These are phyloP conservation scores for Ceratocystis smalleyi DNA, from an alignment of 2,329 filamentous ascomycete species.

Conservation along the genomic window DNA sequence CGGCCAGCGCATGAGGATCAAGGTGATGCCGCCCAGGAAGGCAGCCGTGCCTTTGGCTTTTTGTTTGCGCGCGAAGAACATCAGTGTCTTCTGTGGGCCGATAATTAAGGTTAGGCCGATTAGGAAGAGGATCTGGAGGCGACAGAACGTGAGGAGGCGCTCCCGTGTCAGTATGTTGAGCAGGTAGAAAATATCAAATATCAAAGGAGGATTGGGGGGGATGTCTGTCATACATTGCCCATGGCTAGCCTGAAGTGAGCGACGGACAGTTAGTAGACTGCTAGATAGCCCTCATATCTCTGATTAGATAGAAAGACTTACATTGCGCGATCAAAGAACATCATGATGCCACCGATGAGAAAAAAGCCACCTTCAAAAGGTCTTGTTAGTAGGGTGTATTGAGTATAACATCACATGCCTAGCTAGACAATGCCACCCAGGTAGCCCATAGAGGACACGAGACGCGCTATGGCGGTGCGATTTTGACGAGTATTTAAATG, in stretches of 20 bases:
- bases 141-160: constrained; percentile 16
- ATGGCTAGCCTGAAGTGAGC: constrained; percentile 59
- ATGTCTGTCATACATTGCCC: constrained; percentile 60
- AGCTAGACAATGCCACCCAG: not conserved
- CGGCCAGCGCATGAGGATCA: constrained; percentile 84
- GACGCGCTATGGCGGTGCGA: not conserved
- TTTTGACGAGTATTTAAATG: not conserved
- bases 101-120: constrained; percentile 94
- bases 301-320: constrained; percentile 30
- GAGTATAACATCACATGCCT: not conserved
- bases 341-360: constrained; percentile 78
- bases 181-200: not conserved
- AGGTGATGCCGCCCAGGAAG: constrained; percentile 64
- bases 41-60: constrained; percentile 84
- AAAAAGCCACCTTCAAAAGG: constrained; percentile 68
- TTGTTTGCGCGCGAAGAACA: constrained; percentile 87
- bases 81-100: constrained; percentile 73
- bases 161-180: constrained; percentile 10
- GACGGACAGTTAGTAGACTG: not conserved
- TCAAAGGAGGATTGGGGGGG: constrained; percentile 11
- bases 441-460: not conserved
- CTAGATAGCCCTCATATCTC: not conserved
- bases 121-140: constrained; percentile 75
- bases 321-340: constrained; percentile 98
- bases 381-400: not conserved